A percentile compares a stretch with the other conserved stretches of the same genome.
Conservation (phyloP, 2,329 filamentous ascomycete genomes). For the Pyrenochaeta sp. region DNA sequence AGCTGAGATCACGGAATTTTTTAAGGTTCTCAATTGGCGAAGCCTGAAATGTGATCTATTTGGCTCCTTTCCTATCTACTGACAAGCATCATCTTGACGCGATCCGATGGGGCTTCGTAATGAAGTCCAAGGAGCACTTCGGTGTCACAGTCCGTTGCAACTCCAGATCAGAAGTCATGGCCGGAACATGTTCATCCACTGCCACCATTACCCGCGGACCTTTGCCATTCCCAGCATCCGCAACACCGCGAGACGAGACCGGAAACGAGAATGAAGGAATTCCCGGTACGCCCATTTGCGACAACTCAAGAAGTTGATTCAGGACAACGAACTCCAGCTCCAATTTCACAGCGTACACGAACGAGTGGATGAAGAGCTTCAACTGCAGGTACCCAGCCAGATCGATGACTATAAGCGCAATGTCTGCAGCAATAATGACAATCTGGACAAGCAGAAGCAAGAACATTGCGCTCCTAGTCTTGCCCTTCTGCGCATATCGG, state of each 20-base stretch:
- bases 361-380: constrained; percentile 34
- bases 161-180: neutral
- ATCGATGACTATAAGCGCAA: constrained; percentile 13
- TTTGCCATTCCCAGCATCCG: too few relatives aligned
- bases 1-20: neutral
- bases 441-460: constrained; percentile 15
- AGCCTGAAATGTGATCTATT: neutral
- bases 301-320: neutral
- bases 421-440: constrained; percentile 14
- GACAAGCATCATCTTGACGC: neutral
- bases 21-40: too few relatives aligned
- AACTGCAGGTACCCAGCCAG: constrained; percentile 9
- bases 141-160: neutral
- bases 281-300: neutral
- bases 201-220: neutral
- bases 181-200: neutral
- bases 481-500: constrained; percentile 19
- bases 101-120: neutral
- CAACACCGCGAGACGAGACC: neutral
- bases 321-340: constrained; percentile 60
- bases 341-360: constrained; percentile 52
- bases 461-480: constrained; percentile 8
- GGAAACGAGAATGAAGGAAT: neutral
- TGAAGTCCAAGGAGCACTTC: neutral
- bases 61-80: neutral